Conservation (phyloP, 768 basidiomycete species). For the Lentinula detonsa region DNA sequence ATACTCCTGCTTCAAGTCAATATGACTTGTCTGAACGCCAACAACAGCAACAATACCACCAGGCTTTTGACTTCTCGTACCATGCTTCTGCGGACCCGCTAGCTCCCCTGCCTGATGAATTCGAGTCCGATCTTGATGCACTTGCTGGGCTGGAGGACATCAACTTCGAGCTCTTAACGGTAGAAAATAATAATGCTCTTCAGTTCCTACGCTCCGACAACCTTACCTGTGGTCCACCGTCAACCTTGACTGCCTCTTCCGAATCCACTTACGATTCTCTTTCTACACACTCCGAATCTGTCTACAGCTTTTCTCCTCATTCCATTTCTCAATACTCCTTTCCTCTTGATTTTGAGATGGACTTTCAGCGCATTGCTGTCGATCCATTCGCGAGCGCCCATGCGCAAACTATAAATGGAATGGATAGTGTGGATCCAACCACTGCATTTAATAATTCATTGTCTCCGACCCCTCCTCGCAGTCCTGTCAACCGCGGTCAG, state of each 20-base stretch:
- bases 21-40: constrained; percentile 4
- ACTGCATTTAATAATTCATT: constrained; percentile 52
- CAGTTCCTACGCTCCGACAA: constrained; percentile 57
- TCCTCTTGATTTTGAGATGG: constrained; percentile 67
- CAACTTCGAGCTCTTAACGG: constrained; percentile 56
- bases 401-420: constrained; percentile 17
- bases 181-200: constrained; percentile 64
- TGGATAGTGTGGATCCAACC: constrained; percentile 31
- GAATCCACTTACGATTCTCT: constrained; percentile 70
- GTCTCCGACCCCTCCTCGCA: constrained; percentile 53
- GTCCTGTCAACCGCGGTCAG: constrained; percentile 28
- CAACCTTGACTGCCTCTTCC: constrained; percentile 73
- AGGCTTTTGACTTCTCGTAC: constrained; percentile 66
- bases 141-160: constrained; percentile 62
- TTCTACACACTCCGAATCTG: constrained; percentile 63
- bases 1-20: not conserved
- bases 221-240: constrained; percentile 65
- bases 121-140: constrained; percentile 77
- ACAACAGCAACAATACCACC: constrained; percentile 43
- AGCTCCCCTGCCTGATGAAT: constrained; percentile 75
- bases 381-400: constrained; percentile 41
- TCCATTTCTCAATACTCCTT: constrained; percentile 47
- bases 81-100: constrained; percentile 64
- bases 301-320: constrained; percentile 59
- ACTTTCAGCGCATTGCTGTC: constrained; percentile 58